Conservation (phyloP, 768 basidiomycete genomes). For the Naganishia vaughanmartiniae region DNA sequence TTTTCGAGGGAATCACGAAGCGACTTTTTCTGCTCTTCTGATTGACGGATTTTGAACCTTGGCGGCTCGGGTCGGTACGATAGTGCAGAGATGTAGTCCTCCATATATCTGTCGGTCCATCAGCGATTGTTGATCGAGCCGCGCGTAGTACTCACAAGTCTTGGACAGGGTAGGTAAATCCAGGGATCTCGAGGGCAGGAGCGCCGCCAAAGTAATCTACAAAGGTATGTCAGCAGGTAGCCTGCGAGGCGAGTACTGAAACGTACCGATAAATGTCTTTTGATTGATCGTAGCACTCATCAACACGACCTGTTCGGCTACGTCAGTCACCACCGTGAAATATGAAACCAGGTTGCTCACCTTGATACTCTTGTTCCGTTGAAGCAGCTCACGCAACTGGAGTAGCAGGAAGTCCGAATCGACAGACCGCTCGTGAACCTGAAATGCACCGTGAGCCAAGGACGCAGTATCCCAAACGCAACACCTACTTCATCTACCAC, state of each 20-base stretch:
- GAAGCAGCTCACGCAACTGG: slow-evolving; percentile 73
- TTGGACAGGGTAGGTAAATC: slow-evolving; percentile 71
- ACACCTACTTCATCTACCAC: slow-evolving; percentile 94
- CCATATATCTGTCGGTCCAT: slow-evolving; percentile 64
- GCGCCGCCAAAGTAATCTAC: slow-evolving; percentile 70
- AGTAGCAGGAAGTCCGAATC: slow-evolving; percentile 86
- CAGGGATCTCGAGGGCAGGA: slow-evolving; percentile 79
- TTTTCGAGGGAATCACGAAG: slow-evolving; percentile 59
- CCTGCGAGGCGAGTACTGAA: neutral
- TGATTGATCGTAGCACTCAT: slow-evolving; percentile 98
- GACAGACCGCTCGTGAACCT: slow-evolving; percentile 75
- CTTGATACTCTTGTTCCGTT: slow-evolving; percentile 65
- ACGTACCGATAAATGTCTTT: slow-evolving; percentile 59
- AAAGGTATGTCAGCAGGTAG: slow-evolving; percentile 37
- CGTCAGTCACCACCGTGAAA: neutral
- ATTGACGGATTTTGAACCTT: slow-evolving; percentile 54
- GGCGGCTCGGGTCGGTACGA: slow-evolving; percentile 59
- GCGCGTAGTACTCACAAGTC: slow-evolving; percentile 61
- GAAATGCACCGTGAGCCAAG: slow-evolving; percentile 77
- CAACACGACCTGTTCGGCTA: slow-evolving; percentile 59
- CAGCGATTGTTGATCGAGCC: slow-evolving; percentile 29
- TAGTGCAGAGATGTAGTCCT: slow-evolving; percentile 66
- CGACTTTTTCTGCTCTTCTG: slow-evolving; percentile 57
- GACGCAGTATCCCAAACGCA: slow-evolving; percentile 81
- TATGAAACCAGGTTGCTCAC: slow-evolving; percentile 29